Conservation (phyloP, 2,329 filamentous ascomycete genomes). For the Arthrobotrys sinensis region DNA sequence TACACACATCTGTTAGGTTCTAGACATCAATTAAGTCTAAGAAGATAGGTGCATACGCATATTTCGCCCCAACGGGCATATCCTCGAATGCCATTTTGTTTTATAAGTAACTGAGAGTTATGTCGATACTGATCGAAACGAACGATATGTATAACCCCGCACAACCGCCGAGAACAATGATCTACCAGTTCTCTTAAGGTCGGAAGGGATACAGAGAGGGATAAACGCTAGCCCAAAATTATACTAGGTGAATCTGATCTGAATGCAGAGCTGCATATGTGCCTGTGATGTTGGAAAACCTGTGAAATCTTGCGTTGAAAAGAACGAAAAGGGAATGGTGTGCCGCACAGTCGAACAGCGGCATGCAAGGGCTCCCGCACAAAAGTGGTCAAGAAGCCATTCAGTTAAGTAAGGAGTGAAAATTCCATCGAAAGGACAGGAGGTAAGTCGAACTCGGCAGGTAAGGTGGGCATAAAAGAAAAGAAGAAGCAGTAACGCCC, state of each 20-base stretch:
- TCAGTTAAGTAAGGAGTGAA: slow-evolving; percentile 22
- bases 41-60: slow-evolving; percentile 33
- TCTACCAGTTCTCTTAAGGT: slow-evolving; percentile 22
- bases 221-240: slow-evolving; percentile 14
- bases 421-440: slow-evolving; percentile 1
- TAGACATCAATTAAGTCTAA: background rate
- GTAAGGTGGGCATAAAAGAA: background rate
- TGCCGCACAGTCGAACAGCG: slow-evolving; percentile 42
- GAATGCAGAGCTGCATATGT: slow-evolving; percentile 16
- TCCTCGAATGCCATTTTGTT: slow-evolving; percentile 37
- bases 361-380: slow-evolving; percentile 34
- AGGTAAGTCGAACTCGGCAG: slow-evolving; percentile 5
- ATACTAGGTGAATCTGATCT: slow-evolving; percentile 15
- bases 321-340: slow-evolving; percentile 14
- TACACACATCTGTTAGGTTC: slow-evolving; percentile 28
- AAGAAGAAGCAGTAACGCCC: slow-evolving; percentile 17
- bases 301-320: slow-evolving; percentile 6
- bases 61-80: slow-evolving; percentile 43
- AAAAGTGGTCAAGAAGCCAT: slow-evolving; percentile 31
- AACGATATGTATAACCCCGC: background rate
- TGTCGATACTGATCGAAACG: slow-evolving; percentile 1
- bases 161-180: slow-evolving; percentile 20
- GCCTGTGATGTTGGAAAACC: slow-evolving; percentile 3
- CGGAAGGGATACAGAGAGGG: background rate
- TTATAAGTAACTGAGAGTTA: background rate